Base-by-base conservation (phyloP, 1,139 yeast species). In the Zygoascus hellenicus region DNA sequence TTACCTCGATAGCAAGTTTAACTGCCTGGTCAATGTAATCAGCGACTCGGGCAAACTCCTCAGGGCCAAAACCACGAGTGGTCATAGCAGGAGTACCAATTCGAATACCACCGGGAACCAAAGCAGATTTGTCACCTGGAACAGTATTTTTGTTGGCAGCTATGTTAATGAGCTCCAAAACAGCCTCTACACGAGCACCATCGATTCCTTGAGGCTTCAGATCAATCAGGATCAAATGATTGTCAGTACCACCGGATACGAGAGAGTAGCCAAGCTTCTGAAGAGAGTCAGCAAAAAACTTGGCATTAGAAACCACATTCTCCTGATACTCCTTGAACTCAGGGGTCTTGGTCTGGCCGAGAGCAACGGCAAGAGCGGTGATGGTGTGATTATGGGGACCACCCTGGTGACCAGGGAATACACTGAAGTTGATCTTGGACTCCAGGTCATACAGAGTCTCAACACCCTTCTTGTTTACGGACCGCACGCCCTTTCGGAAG, bases 371-470 rank as follows among this genome's bases (percentile, higher is more conserved):
- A 64, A 92, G 77, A 42, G 97, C 98, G 55, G 97, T 83, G 66
- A 92, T 92, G 60, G 97, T 92, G 75, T 92, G 97, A 76, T 92
- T 92, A 72, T 92, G 97, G 58, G 98, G 98, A 67, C 98, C 98
- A 76, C 98, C 98, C 76, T 92, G 98, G 72, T 92, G 97, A 61
- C 97, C 97, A 60, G 98, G 98, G 90, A 92, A 92, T 55, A 92
- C 97, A 9, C 97, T 89, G 70, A 92, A 92, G 80, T 92, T 92
- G 72, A 92, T 90, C 70, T 87, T 87, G 69, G 83, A 82, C 74
- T 92, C 98, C 68, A 92, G 79, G 67, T 92, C 97, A 70, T 89
- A 92, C 57, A 78, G 69, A 54, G 85, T 74, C 72, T 89, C 94
- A 69, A 84, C 85, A 59, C 97, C 97, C 64, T 90, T 87, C 77